phyloP scores from a whole-genome alignment of 2,329 filamentous ascomycete genomes.

The Penicillium griseofulvum region DNA sequence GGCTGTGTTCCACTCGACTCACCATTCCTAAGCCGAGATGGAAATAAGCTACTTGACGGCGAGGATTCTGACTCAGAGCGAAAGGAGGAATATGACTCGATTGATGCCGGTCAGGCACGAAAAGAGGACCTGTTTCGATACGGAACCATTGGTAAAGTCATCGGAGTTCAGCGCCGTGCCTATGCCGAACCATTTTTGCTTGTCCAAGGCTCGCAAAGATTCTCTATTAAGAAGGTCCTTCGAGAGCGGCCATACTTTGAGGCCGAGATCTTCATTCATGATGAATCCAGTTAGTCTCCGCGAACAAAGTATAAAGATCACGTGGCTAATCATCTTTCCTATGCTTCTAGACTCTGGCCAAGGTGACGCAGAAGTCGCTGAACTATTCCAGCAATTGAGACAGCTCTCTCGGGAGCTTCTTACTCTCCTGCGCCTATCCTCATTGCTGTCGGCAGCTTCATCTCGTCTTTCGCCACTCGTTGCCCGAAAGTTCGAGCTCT shows the following conservation, averaged over 20 bases:
- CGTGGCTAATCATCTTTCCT: conserved; percentile 8
- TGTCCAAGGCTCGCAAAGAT: conserved; percentile 78
- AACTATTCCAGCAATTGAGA: conserved; percentile 77
- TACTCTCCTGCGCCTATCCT: conserved; percentile 77
- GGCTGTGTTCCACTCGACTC: conserved; percentile 85
- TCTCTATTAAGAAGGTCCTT: conserved; percentile 70
- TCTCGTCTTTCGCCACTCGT: conserved; percentile 76
- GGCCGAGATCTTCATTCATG: conserved; percentile 68
- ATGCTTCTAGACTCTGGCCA: conserved; percentile 34
- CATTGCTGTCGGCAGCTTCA: conserved; percentile 71
- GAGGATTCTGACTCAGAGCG: conserved; percentile 53
- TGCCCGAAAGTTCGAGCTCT: conserved; percentile 79
- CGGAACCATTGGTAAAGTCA: conserved; percentile 77
- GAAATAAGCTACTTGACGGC: conserved; percentile 70
- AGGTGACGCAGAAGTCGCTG: conserved; percentile 64
- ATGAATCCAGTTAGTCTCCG: conserved; percentile 62
- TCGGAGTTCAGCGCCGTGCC: conserved; percentile 71
- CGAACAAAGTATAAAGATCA: background rate
- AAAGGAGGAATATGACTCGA: conserved; percentile 45
- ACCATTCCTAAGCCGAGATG: conserved; percentile 68
- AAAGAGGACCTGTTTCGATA: conserved; percentile 76
- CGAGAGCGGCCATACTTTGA: conserved; percentile 85
- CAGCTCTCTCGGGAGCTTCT: conserved; percentile 82
- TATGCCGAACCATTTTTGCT: conserved; percentile 76
- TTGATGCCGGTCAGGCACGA: conserved; percentile 59